phyloP scores from a whole-genome alignment of 2,329 filamentous ascomycete species.

The Amphichorda felina region DNA sequence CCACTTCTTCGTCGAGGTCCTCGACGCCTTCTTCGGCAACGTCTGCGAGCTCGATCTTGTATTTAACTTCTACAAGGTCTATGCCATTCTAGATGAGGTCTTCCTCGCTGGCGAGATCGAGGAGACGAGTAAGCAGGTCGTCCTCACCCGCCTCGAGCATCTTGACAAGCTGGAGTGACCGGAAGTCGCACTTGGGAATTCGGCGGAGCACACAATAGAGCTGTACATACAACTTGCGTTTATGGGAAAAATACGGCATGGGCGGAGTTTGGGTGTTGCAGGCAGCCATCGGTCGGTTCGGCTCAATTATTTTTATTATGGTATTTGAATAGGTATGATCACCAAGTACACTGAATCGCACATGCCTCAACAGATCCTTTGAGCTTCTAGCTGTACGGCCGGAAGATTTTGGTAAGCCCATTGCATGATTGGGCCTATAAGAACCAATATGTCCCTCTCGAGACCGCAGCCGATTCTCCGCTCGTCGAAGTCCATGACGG shows the following conservation, averaged over 20 bases:
- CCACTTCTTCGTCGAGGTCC: slow-evolving; percentile 98
- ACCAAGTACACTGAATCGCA: too few species aligned
- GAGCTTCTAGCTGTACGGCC: too few species aligned
- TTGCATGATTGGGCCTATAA: too few species aligned
- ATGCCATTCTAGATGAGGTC: slow-evolving; percentile 96
- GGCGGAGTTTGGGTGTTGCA: slow-evolving; percentile 1
- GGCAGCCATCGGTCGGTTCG: too few species aligned
- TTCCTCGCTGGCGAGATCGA: slow-evolving; percentile 97
- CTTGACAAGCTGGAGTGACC: slow-evolving; percentile 81
- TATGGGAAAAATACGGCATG: neutral
- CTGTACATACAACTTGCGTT: too few species aligned
- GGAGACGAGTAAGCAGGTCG: slow-evolving; percentile 97
- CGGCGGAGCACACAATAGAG: neutral
- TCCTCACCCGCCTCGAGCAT: slow-evolving; percentile 86
- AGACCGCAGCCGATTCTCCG: too few species aligned
- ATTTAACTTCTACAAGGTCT: slow-evolving; percentile 78
- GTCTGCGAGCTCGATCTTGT: slow-evolving; percentile 94
- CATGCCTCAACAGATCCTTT: too few species aligned
- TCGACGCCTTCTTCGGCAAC: slow-evolving; percentile 98
- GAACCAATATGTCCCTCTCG: too few species aligned
- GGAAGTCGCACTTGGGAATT: neutral
- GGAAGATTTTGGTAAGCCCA: too few species aligned
- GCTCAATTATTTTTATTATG: too few species aligned
- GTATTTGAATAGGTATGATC: too few species aligned
- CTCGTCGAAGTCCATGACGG: too few species aligned